Evolutionary conservation across 2,329 filamentous ascomycete genomes (phyloP).

Genomic region (Cercospora sesami): DNA sequence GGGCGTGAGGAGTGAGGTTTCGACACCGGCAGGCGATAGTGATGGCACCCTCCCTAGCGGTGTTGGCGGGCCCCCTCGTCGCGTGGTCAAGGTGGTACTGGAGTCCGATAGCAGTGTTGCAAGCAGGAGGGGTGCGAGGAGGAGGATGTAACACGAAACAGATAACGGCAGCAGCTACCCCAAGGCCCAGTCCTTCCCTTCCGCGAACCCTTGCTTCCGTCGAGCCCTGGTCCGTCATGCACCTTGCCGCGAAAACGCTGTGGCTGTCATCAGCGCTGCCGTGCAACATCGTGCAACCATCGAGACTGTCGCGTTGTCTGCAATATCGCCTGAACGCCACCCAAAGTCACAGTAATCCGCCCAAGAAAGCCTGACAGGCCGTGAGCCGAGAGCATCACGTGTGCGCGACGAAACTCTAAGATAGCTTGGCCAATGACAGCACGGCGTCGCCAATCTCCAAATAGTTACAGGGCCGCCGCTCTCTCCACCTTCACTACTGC

Average conservation of each 20-base stretch:
- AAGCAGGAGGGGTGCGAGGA: background rate
- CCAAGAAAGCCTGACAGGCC: slow-evolving; percentile 3
- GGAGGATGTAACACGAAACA: background rate
- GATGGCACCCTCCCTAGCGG: slow-evolving; percentile 15
- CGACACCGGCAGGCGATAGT: background rate
- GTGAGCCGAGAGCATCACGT: background rate
- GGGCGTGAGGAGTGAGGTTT: background rate
- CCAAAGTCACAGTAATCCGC: background rate
- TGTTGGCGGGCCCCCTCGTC: background rate
- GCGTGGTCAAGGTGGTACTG: slow-evolving; percentile 10
- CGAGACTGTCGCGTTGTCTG: background rate
- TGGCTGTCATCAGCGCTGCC: background rate
- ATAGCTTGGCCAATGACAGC: background rate
- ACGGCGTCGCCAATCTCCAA: background rate
- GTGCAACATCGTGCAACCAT: background rate
- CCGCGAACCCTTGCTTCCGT: background rate
- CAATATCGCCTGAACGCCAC: background rate
- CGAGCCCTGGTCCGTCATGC: background rate
- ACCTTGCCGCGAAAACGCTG: background rate
- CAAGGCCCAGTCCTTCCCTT: background rate
- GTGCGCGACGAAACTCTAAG: background rate
- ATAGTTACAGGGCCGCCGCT: background rate
- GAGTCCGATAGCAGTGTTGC: background rate
- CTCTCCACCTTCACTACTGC: slow-evolving; percentile 1
- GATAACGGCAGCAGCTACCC: background rate